Base-by-base conservation (phyloP, 768 basidiomycete genomes). In the Boletus vinaceobasis region DNA sequence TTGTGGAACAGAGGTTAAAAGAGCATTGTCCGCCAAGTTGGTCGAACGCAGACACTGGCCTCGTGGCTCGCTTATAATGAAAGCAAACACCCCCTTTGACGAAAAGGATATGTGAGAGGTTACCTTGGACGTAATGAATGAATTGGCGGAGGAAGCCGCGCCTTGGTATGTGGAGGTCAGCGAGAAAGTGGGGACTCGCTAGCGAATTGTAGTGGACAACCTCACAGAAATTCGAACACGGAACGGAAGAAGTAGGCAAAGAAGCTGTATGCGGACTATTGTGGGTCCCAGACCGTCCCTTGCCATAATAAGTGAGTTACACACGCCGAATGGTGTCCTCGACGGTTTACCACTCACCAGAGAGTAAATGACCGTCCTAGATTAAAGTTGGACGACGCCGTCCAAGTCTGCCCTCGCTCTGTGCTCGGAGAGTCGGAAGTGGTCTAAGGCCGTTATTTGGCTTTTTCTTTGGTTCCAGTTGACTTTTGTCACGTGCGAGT, bases 111-210 rank as follows among this genome's bases (percentile, higher is more conserved):
- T 38, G 57, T 48, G 15, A 48, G 37, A 53, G 69, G 76, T 56
- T 58, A 84, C 84, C 80, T 81, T 75, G 73, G 60, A 69, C 63
- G 72, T 74, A 85, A 84, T 59, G 85, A 87, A 66, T 71, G 82
- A 80, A 69, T 70, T 67, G 63, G 76, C 82, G 83, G 83, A 86
- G 83, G 84, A 83, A 82, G 84, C 84, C 84, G 83, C 77, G 76
- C 84, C 83, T 83, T 72, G 66, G 49, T 55, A 48, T 37, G 55
- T 60, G 54, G 50, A 55, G 15, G 61, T 60, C 49, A 56, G 48
- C 43, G 27, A 42, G 49, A 47, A 48, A 38, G 46, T 44, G 38
- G 7, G 29, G 11, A 14, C 10, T 43, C 47, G 21, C 36, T n/a
- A 23, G 52, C 33, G 35, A 42, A 33, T 48, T 50, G 33, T 44